These are phyloP conservation scores for Dentipellis sp. DNA, from an alignment of 768 basidiomycete genomes.

Conservation along the genomic window DNA sequence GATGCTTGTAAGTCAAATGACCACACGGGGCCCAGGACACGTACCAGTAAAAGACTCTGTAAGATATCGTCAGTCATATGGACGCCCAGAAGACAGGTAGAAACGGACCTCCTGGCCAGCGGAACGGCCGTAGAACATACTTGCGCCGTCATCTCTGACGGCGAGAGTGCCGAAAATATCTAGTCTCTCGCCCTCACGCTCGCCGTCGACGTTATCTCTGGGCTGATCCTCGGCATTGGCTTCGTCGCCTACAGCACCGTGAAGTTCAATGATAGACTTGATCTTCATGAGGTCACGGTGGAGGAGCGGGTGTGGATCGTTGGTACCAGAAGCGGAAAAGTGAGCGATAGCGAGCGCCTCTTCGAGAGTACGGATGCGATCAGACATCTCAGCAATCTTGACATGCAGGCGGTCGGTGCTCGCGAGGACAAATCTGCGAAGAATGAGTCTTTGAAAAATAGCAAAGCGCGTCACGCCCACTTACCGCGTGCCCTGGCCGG, in stretches of 20 bases:
- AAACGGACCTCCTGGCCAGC: slow-evolving; percentile 59
- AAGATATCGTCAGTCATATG: background rate
- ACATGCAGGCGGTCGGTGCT: slow-evolving; percentile 62
- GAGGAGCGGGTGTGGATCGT: slow-evolving; percentile 51
- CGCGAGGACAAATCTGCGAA: slow-evolving; percentile 54
- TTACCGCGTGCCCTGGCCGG: slow-evolving; percentile 71
- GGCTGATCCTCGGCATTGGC: slow-evolving; percentile 11
- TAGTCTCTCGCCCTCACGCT: slow-evolving; percentile 38
- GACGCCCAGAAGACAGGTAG: background rate
- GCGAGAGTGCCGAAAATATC: slow-evolving; percentile 66
- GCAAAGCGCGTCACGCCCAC: slow-evolving; percentile 11
- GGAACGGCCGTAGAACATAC: slow-evolving; percentile 65
- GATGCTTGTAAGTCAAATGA: background rate
- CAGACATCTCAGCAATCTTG: slow-evolving; percentile 60
- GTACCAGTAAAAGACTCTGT: slow-evolving; percentile 11
- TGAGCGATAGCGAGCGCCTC: slow-evolving; percentile 55
- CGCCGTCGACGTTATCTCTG: slow-evolving; percentile 17
- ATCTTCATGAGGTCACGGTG: slow-evolving; percentile 50
- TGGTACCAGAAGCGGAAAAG: slow-evolving; percentile 23
- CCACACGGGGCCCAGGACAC: background rate
- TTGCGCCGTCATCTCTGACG: slow-evolving; percentile 58
- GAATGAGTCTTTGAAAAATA: background rate
- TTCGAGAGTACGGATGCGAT: slow-evolving; percentile 64
- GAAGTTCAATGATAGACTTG: slow-evolving; percentile 62
- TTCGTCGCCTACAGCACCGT: slow-evolving; percentile 44